Evolutionary conservation across 1,284 basidiomycete species (phyloP), one percentile per base, ranked within the genome.

Genomic region (Cerioporus squamosus): DNA sequence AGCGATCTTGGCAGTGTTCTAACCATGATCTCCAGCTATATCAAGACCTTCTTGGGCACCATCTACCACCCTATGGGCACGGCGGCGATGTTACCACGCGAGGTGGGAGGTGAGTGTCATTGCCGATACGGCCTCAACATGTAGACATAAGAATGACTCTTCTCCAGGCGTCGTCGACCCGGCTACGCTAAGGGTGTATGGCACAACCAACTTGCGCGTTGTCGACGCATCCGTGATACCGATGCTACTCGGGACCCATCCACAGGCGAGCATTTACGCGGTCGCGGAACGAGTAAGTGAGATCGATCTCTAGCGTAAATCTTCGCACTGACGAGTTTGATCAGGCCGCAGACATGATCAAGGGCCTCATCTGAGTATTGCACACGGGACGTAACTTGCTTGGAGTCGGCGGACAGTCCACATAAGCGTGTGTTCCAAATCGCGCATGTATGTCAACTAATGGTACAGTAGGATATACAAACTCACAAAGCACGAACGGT

Each of bases 131-230:
- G 10, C 10, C 15, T 17, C 15, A 36, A 36, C 14, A 17, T 10
- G 26, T 14, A n/a, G 18, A 45, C 44, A 36, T 14, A 14, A 14
- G 14, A 10, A 29, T 29, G n/a, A 29, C 29, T 29, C 45, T 33
- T 40, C 49, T 9, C 18, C 23, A 60, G 87, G 86, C 60, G 86
- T 88, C 26, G 86, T 89, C 33, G 82, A 84, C 69, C 56, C 56
- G 18, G 71, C 82, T 20, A 76, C 80, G 42, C 71, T 89, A 33
- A 73, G 75, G 59, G 86, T 88, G 7, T 85, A 88, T 69, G 86
- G 86, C 33, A 79, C 81, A 9, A 55, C 74, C 50, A 86, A 84
- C 70, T 78, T 83, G 62, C 79, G 79, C 31, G 79, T 82, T 2
- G 79, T 76, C n/a, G 83, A 85, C 63, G 73, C 79, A 17, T 81